Base-by-base conservation (phyloP, 805 yeast genomes). In the Yarrowia divulgata region DNA sequence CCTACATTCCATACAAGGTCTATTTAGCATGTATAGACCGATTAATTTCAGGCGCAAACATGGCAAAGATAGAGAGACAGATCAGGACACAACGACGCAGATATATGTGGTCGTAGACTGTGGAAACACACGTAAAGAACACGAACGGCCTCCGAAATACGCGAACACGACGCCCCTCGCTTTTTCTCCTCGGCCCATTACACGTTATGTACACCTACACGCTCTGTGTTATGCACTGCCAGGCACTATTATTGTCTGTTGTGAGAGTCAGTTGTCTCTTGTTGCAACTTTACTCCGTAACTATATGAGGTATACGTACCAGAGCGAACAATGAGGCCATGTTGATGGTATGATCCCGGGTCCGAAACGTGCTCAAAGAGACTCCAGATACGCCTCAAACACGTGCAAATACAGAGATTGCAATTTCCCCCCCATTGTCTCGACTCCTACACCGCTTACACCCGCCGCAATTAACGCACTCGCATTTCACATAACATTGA, bases 1-100 rank as follows among this genome's bases (percentile, higher is more conserved):
- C 23, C 52, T 18, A 45, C 66, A 60, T 60, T 60, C 66, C 66
- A 60, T 60, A 60, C 66, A 45, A 60, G 52, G 66, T 60, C 50
- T 43, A 60, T 43, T 60, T 60, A 60, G 42, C 52, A 45, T 45
- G 66, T 45, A 32, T 40, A 57, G 42, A 19, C 45, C 34, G 45
- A 54, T 18, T 23, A 19, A 54, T 54, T 52, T 54, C 45, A 19
- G 45, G 60, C 42, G 57, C 55, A 52, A 52, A n/a, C 23, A 52
- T 49, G 55, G 16, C 34, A 29, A 16, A 23, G 9, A 23, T 23
- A 10, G 4, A 19, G 48, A 23, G 12, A 10, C 54, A 32, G 16
- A 35, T 9, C 40, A 13, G 14, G 16, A 39, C 40, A 39, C 40
- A 13, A 9, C 12, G 9, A 12, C 40, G 6, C 16, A 2, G 13